phyloP scores from a whole-genome alignment of 306 rosid species.

The Vigna trinervia region DNA sequence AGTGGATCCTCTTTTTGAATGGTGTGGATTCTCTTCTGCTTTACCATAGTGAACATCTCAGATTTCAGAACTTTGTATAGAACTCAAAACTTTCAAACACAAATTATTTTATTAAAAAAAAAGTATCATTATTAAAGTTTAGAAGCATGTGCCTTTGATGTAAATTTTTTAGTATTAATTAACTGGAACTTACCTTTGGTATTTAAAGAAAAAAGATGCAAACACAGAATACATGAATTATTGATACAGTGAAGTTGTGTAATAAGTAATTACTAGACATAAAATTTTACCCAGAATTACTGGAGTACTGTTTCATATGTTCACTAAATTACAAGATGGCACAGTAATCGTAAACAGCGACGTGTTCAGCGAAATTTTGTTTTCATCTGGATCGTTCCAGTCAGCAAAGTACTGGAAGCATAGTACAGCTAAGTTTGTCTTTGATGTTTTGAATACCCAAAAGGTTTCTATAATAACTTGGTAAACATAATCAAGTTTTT shows the following conservation, averaged over 20 bases:
- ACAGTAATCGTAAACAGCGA: constrained; percentile 43
- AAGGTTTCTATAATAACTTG: not conserved
- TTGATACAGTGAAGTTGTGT: too few relatives aligned
- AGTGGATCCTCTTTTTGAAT: constrained; percentile 36
- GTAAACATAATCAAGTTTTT: constrained; percentile 6
- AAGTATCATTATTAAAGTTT: too few relatives aligned
- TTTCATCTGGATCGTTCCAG: constrained; percentile 34
- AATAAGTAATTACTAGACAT: too few relatives aligned
- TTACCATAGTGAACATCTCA: not conserved
- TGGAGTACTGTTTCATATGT: not conserved
- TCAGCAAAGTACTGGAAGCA: constrained; percentile 9
- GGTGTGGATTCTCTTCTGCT: constrained; percentile 12
- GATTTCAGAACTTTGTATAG: not conserved
- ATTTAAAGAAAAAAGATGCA: too few relatives aligned
- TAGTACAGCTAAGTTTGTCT: constrained; percentile 15
- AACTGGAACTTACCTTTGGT: too few relatives aligned
- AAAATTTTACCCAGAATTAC: too few relatives aligned
- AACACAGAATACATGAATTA: too few relatives aligned
- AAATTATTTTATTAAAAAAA: not conserved
- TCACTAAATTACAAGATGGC: constrained; percentile 46
- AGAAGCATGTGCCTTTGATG: too few relatives aligned
- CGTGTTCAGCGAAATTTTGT: constrained; percentile 43
- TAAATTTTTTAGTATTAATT: too few relatives aligned
- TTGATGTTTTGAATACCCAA: not conserved
- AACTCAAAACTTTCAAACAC: not conserved